These are phyloP conservation scores for Senecio squalidus DNA, from an alignment of 140 eudicot genomes.

Conservation along the genomic window DNA sequence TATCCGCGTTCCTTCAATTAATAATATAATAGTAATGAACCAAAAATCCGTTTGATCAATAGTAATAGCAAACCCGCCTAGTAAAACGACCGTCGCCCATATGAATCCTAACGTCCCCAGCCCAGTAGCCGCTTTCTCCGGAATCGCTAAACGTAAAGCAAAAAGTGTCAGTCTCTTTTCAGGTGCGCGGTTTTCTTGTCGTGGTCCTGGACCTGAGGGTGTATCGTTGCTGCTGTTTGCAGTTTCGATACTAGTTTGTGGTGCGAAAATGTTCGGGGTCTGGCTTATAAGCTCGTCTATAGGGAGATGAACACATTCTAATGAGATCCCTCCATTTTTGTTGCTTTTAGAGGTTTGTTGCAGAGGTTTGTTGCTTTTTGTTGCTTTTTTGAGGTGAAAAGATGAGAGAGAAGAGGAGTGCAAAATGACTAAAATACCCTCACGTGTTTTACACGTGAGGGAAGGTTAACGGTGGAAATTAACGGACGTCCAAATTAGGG, in stretches of 20 bases:
- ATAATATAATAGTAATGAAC: slow-evolving; percentile 55
- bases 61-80: slow-evolving; percentile 78
- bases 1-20: slow-evolving; percentile 67
- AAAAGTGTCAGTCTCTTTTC: slow-evolving; percentile 66
- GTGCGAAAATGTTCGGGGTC: slow-evolving; percentile 35
- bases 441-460: too few relatives aligned
- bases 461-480: too few relatives aligned
- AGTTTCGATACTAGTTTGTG: slow-evolving; percentile 39
- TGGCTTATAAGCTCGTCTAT: slow-evolving; percentile 27
- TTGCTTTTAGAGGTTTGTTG: too few relatives aligned
- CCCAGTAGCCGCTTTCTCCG: slow-evolving; percentile 71
- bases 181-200: slow-evolving; percentile 40
- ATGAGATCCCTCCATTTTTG: slow-evolving; percentile 38
- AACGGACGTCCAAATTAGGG: too few relatives aligned
- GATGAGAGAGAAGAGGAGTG: too few relatives aligned
- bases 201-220: slow-evolving; percentile 13
- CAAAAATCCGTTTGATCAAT: slow-evolving; percentile 65
- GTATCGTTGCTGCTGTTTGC: slow-evolving; percentile 36
- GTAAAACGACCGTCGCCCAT: slow-evolving; percentile 83
- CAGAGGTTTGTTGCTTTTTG: too few relatives aligned
- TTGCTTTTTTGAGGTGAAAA: too few relatives aligned
- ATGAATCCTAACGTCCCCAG: too few relatives aligned
- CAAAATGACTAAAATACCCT: too few relatives aligned
- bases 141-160: slow-evolving; percentile 70
- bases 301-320: slow-evolving; percentile 35